Base-by-base conservation (phyloP, 2,329 filamentous ascomycete species). In the Laburnicola sp. region DNA sequence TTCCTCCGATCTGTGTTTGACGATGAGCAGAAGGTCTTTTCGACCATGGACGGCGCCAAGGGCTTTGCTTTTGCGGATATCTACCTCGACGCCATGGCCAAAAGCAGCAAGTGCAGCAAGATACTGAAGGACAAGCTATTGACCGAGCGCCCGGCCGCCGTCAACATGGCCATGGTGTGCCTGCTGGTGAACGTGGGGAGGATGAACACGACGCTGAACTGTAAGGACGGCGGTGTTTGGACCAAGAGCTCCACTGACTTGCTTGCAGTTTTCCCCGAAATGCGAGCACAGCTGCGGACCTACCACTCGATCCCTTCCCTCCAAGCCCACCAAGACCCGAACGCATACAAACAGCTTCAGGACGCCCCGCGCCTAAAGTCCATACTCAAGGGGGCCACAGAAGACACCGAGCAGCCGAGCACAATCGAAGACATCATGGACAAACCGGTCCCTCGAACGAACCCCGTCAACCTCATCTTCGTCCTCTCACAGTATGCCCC, bases 151-250 rank as follows among this genome's bases (percentile, higher is more conserved):
- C 87, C 91, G 58, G 92, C 92, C 22, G 94, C 93, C 31, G 91
- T 96, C 72, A 93, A 91, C 68, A 99, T 99, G 94, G 94, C 94
- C 46, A 99, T 99, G 94, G 93, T 99, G 52, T 99, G 94, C 74
- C 78, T 99, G 59, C 78, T 99, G 64, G 94, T 99, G 71, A 99
- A 99, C 68, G 89, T 99, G 58, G 94, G 94, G 51, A 83, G 94
- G 57, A 99, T 99, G 94, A 99, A 99, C 74, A 99, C 94, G 1
- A 99, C 94, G 0, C 80, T 99, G 41, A 99, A 99, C 69, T 97
- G 92, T 96, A 78, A 69, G 85, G 73, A 6, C 40, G 34, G 16
- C 11, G n/a, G 27, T 27, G 51, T 8, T 26, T 42, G 38, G 34
- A 26, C 32, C 38, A 11, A 30, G 25, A 28, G 30, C 6, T 31